These are phyloP conservation scores for Lasiodiplodia hormozganensis DNA, from an alignment of 2,329 filamentous ascomycete genomes.

Conservation along the genomic window DNA sequence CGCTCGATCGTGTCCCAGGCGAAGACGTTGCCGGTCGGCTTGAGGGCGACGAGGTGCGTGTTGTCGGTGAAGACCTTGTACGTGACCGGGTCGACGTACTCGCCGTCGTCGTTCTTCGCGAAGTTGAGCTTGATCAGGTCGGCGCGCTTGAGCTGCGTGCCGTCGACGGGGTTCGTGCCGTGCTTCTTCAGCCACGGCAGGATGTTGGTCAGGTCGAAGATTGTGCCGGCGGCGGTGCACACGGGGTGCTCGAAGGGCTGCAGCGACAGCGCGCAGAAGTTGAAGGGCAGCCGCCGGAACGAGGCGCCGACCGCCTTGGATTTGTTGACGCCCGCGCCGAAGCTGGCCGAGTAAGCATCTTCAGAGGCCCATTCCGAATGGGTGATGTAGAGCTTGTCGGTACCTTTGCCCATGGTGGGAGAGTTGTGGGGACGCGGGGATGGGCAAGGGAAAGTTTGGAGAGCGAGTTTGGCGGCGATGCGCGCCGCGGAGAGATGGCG, in stretches of 20 bases:
- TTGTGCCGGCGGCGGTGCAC: constrained; percentile 84
- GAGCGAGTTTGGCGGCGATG: neutral
- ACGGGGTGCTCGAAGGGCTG: constrained; percentile 96
- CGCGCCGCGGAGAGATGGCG: constrained; percentile 1
- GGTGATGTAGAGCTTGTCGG: constrained; percentile 71
- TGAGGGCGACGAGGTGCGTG: constrained; percentile 91
- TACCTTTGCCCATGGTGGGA: constrained; percentile 46
- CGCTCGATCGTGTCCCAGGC: constrained; percentile 94
- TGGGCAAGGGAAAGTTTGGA: neutral
- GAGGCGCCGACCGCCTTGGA: constrained; percentile 63
- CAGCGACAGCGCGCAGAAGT: constrained; percentile 94
- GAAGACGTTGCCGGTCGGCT: constrained; percentile 91
- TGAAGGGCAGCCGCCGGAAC: constrained; percentile 93
- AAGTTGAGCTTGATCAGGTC: constrained; percentile 93
- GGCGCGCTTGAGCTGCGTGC: constrained; percentile 75
- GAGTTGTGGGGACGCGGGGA: neutral
- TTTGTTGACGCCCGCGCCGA: constrained; percentile 69
- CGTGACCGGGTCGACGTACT: constrained; percentile 94
- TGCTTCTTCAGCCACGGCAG: constrained; percentile 93
- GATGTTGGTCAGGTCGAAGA: constrained; percentile 96
- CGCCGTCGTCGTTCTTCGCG: constrained; percentile 86
- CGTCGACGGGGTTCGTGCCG: constrained; percentile 88
- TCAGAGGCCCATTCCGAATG: constrained; percentile 97
- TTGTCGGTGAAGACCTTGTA: constrained; percentile 99
- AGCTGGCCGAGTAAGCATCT: constrained; percentile 85